Evolutionary conservation across 768 basidiomycete genomes (phyloP), one percentile per base, ranked within the genome.

Genomic region (Inosperma sp.): DNA sequence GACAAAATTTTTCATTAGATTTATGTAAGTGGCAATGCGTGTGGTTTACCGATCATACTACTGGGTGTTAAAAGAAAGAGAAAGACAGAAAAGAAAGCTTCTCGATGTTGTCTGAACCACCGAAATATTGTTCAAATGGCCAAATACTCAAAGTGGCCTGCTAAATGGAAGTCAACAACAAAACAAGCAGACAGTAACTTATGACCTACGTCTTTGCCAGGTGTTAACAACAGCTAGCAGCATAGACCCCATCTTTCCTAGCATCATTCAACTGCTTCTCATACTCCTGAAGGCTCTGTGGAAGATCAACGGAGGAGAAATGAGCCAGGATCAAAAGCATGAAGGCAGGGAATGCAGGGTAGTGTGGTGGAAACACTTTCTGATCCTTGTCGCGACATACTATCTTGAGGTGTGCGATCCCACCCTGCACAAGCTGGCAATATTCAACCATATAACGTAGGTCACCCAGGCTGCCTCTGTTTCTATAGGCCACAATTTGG

Each of bases 341-440:
- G 3, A 43, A 43, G 5, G 42, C 42, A 43, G 42, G 42, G 30
- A 43, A 43, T 2, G 12, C 16, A 2, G 42, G 43, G 17, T 44
- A 21, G 43, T 44, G 31, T 13, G 29, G 43, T 3, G 43, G 43
- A 30, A 44, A 44, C 1, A 44, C 29, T 19, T 30, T 44, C 22
- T 44, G 43, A 44, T 44, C 10, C 27, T 19, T 30, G 5, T 44
- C 29, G 17, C 43, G 29, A 44, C 43, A 44, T 17, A 44, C 17
- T 5, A 44, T 4, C 29, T 44, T 44, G 10, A 44, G 43, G 29
- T 44, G 31, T 7, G 43, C 43, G 17, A 30, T 14, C 3, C 22
- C 29, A 21, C 31, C 31, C 31, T 44, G 43, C 17, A 44, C 6
- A 5, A 44, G 43, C 43, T 44, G 43, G 31, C 29, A 44, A 44